phyloP scores from a whole-genome alignment of 306 rosid species.

The Gillenia trifoliata region DNA sequence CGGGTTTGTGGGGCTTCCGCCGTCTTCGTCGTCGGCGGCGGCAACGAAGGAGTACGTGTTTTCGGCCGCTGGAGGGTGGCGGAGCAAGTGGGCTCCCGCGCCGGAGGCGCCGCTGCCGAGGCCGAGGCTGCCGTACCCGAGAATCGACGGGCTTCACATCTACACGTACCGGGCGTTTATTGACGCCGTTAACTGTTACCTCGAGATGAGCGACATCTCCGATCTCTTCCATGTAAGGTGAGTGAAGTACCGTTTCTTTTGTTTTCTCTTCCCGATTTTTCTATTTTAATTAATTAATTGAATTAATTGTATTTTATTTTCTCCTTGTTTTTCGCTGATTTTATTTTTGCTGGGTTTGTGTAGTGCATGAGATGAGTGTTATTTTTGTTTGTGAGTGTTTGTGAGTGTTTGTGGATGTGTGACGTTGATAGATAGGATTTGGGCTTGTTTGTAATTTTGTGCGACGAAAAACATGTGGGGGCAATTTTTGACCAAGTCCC shows the following conservation, averaged over 20 bases:
- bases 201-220: constrained; percentile 43
- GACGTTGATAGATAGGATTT: background rate
- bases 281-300: background rate
- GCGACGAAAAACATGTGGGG: background rate
- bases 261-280: background rate
- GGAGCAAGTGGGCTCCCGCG: constrained; percentile 4
- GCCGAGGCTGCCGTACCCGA: constrained; percentile 46
- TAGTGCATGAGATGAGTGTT: background rate
- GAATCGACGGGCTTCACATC: constrained; percentile 51
- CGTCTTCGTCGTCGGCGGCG: background rate
- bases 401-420: background rate
- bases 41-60: constrained; percentile 35
- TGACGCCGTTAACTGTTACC: constrained; percentile 44
- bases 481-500: background rate
- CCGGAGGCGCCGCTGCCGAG: constrained; percentile 23
- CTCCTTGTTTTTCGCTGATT: background rate
- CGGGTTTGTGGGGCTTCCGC: constrained; percentile 41
- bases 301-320: background rate
- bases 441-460: background rate
- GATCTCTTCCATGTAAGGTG: constrained; percentile 55
- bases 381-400: background rate
- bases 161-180: constrained; percentile 44
- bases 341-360: background rate
- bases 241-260: background rate
- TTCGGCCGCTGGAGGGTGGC: constrained; percentile 27